Percentiles rank a stretch among this genome's conserved stretches.
Conservation (phyloP, 768 basidiomycete species). For the Podaxis sp. region DNA sequence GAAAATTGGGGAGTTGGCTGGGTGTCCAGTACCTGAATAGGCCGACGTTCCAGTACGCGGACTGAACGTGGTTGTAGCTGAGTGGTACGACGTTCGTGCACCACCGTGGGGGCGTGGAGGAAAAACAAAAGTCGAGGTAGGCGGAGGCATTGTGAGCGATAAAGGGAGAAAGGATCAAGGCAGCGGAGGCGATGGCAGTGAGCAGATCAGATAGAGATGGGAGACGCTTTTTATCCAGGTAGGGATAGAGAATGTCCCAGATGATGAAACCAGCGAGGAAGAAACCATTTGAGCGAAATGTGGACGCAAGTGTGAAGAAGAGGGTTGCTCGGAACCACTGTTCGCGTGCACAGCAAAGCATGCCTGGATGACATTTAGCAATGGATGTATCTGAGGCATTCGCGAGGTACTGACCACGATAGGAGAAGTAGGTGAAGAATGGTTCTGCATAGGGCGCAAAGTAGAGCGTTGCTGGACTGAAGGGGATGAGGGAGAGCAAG, state of each 20-base stretch:
- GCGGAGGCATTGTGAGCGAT: conserved; percentile 66
- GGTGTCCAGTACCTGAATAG: conserved; percentile 84
- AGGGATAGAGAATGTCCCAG: conserved; percentile 67
- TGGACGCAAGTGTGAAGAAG: conserved; percentile 59
- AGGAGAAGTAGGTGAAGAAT: conserved; percentile 80
- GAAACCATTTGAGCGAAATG: conserved; percentile 78
- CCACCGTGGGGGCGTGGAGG: conserved; percentile 46
- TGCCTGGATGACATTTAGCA: conserved; percentile 37
- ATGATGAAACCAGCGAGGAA: conserved; percentile 74
- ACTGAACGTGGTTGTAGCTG: conserved; percentile 82
- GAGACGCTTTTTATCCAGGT: conserved; percentile 29
- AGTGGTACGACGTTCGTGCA: conserved; percentile 60
- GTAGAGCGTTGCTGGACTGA: conserved; percentile 72
- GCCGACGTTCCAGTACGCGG: conserved; percentile 83
- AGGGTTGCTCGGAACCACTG: conserved; percentile 58
- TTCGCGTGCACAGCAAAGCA: conserved; percentile 50
- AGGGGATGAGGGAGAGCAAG: conserved; percentile 73
- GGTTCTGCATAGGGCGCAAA: conserved; percentile 82
- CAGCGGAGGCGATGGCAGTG: conserved; percentile 25
- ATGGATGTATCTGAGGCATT: neutral
- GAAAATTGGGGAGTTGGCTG: conserved; percentile 84
- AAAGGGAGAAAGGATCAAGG: conserved; percentile 63
- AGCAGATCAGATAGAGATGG: neutral
- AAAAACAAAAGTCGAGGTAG: conserved; percentile 64
- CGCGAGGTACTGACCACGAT: conserved; percentile 48